phyloP scores from a whole-genome alignment of 768 basidiomycete species.

The Lactarius sp. region DNA sequence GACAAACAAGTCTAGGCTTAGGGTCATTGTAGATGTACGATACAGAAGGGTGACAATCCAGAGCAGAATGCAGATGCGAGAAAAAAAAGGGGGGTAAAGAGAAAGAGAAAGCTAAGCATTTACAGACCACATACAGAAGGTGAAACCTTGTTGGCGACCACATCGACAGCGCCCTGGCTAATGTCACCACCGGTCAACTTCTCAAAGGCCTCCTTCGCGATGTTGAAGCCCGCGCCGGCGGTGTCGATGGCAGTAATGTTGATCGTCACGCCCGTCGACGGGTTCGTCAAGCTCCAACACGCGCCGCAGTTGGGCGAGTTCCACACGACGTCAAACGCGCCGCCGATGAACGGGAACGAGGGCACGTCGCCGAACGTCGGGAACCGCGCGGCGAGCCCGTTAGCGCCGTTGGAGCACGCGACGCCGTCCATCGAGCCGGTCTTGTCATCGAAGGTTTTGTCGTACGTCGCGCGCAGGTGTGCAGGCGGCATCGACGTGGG shows the following conservation, averaged over 20 bases:
- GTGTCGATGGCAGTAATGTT: slow-evolving; percentile 51
- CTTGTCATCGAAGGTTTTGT: slow-evolving; percentile 46
- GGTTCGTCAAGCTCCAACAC: slow-evolving; percentile 56
- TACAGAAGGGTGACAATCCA: neutral
- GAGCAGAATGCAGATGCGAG: neutral
- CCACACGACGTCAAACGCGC: slow-evolving; percentile 46
- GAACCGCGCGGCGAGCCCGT: slow-evolving; percentile 47
- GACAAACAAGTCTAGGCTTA: neutral
- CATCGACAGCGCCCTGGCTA: slow-evolving; percentile 28
- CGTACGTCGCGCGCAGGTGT: slow-evolving; percentile 33
- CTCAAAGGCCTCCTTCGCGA: slow-evolving; percentile 33
- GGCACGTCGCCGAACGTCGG: slow-evolving; percentile 50
- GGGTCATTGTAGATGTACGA: too few relatives aligned
- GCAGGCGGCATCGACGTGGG: neutral
- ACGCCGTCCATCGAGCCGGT: slow-evolving; percentile 38
- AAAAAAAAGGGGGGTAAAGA: neutral
- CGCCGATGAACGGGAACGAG: slow-evolving; percentile 57
- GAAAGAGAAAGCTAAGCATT: neutral
- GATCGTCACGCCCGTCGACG: slow-evolving; percentile 37
- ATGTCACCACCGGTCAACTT: slow-evolving; percentile 30
- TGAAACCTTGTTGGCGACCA: slow-evolving; percentile 29
- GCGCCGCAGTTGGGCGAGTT: slow-evolving; percentile 51
- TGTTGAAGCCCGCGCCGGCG: slow-evolving; percentile 38
- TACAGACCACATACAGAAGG: slow-evolving; percentile 28
- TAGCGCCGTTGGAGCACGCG: slow-evolving; percentile 48